A percentile compares a stretch with the other conserved stretches of the same genome.
Conservation (phyloP, 768 basidiomycete species). For the Kwoniella europaea region DNA sequence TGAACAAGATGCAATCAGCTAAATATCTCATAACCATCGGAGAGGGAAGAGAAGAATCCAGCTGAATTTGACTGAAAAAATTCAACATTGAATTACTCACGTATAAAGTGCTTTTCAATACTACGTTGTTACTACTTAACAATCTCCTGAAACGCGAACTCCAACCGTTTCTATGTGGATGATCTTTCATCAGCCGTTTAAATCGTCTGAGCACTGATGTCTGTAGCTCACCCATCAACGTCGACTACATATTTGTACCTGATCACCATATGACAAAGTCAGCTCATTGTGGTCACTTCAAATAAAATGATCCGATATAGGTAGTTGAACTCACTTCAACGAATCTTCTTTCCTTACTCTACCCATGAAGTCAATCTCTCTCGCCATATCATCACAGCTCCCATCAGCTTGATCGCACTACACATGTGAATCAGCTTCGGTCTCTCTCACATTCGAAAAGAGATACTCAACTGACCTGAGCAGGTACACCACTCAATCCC, state of each 20-base stretch:
- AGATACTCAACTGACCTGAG: conserved; percentile 39
- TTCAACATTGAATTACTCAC: conserved; percentile 28
- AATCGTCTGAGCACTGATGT: too few relatives aligned
- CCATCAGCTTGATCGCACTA: conserved; percentile 43
- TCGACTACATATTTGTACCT: conserved; percentile 53
- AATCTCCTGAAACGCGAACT: conserved; percentile 48
- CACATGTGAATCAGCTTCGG: neutral
- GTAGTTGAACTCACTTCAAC: conserved; percentile 30
- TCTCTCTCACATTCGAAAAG: neutral
- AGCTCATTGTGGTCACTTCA: too few relatives aligned
- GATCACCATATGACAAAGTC: neutral
- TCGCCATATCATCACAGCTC: conserved; percentile 44
- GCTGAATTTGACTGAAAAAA: too few relatives aligned
- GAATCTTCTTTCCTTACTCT: conserved; percentile 40
- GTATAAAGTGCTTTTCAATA: conserved; percentile 52
- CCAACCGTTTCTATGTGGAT: conserved; percentile 41
- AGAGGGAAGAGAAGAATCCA: too few relatives aligned
- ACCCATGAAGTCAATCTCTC: conserved; percentile 48
- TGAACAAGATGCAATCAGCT: neutral
- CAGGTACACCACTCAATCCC: conserved; percentile 46
- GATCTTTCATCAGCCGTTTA: neutral
- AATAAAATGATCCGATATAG: too few relatives aligned
- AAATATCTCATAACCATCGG: too few relatives aligned
- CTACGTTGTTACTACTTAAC: conserved; percentile 48
- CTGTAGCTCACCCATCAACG: conserved; percentile 40